Evolutionary conservation across 176 grass and related monocot species (phyloP).

Genomic region (barley (Hordeum vulgare)): MorexV3_pseudomolecules_assembly NC_058520.1:536671138-536671637

Average conservation of each 20-base stretch:
- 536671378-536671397: slow-evolving; percentile 78
- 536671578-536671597: slow-evolving; percentile 32
- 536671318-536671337: slow-evolving; percentile 83
- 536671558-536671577: slow-evolving; percentile 5
- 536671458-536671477: slow-evolving; percentile 81
- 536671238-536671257: slow-evolving; percentile 19
- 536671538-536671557: background rate
- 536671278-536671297: slow-evolving; percentile 25
- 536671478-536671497: slow-evolving; percentile 40
- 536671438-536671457: slow-evolving; percentile 76
- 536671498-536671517: slow-evolving; percentile 66
- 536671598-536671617: slow-evolving; percentile 93
- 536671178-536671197: slow-evolving; percentile 63
- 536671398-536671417: slow-evolving; percentile 40
- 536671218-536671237: slow-evolving; percentile 83
- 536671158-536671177: slow-evolving; percentile 57
- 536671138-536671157: slow-evolving; percentile 48
- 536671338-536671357: slow-evolving; percentile 76
- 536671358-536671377: slow-evolving; percentile 73
- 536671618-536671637: slow-evolving; percentile 81
- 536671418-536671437: slow-evolving; percentile 39
- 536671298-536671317: slow-evolving; percentile 49
- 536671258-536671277: background rate
- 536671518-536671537: slow-evolving; percentile 62
- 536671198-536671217: slow-evolving; percentile 56